These are phyloP conservation scores for Pyricularia sp. DNA, from an alignment of 2,329 filamentous ascomycete species.

Conservation along the genomic window DNA sequence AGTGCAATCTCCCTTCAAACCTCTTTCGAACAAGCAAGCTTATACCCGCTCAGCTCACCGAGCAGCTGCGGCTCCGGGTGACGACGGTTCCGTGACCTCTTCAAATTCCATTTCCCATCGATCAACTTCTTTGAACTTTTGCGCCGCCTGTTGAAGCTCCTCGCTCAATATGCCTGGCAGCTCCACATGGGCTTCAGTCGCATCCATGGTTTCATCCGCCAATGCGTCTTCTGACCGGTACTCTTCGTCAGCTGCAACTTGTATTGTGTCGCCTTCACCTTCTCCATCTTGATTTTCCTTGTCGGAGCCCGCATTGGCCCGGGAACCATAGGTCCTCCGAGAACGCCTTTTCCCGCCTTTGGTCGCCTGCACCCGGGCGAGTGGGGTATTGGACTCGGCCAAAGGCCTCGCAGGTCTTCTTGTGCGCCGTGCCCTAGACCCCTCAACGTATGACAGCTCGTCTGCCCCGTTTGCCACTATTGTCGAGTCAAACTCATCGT, in stretches of 20 bases:
- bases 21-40: background rate
- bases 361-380: conserved; percentile 6
- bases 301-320: conserved; percentile 27
- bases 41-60: conserved; percentile 1
- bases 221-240: conserved; percentile 16
- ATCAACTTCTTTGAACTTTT: conserved; percentile 58
- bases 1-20: background rate
- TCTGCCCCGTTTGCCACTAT: conserved; percentile 38
- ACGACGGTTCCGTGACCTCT: conserved; percentile 43
- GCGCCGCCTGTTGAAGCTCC: conserved; percentile 44
- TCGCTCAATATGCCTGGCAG: conserved; percentile 27
- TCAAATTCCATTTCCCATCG: conserved; percentile 56
- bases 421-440: background rate
- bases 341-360: conserved; percentile 11
- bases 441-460: conserved; percentile 31
- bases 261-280: conserved; percentile 18
- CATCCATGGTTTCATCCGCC: conserved; percentile 31
- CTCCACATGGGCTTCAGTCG: conserved; percentile 14
- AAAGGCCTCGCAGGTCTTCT: background rate
- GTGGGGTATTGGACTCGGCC: background rate
- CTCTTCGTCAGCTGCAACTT: conserved; percentile 22
- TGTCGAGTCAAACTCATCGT: conserved; percentile 26
- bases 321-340: conserved; percentile 35
- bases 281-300: conserved; percentile 41
- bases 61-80: conserved; percentile 30